These are phyloP conservation scores for Brassica rapa DNA, from an alignment of 345 rosid species.

Conservation along the genomic window DNA sequence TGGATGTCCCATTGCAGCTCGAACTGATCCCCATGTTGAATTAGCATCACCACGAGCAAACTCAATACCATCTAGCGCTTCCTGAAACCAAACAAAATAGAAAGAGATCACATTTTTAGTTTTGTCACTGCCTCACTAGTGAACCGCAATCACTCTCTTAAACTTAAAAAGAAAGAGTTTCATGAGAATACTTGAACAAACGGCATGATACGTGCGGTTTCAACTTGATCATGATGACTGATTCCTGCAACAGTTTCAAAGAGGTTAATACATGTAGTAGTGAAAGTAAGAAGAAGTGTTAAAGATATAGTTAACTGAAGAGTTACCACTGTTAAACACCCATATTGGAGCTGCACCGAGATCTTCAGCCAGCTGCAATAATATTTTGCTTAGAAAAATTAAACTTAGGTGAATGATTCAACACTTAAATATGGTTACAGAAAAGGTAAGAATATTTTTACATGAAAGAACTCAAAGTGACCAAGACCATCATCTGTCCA, in stretches of 20 bases:
- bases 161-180: not conserved
- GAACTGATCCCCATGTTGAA: constrained; percentile 79
- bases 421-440: not conserved
- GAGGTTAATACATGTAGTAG: not conserved
- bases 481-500: constrained; percentile 98
- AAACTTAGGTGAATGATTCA: not conserved
- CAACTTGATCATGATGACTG: constrained; percentile 76
- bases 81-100: constrained; percentile 44
- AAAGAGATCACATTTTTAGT: not conserved
- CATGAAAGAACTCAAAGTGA: constrained; percentile 50
- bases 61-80: constrained; percentile 90
- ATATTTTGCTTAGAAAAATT: not conserved
- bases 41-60: constrained; percentile 72
- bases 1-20: constrained; percentile 78
- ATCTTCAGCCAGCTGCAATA: constrained; percentile 78
- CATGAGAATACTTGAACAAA: constrained; percentile 65
- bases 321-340: constrained; percentile 87
- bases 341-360: constrained; percentile 74
- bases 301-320: not conserved
- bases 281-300: not conserved
- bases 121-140: not conserved
- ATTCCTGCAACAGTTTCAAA: constrained; percentile 57
- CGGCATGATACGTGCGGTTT: constrained; percentile 53
- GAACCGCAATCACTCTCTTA: constrained; percentile 6
- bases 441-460: too few relatives aligned